Percentiles rank a stretch among this genome's conserved stretches.
phyloP scores from a whole-genome alignment of 2,329 filamentous ascomycete species.

The Penicillium polonicum region DNA sequence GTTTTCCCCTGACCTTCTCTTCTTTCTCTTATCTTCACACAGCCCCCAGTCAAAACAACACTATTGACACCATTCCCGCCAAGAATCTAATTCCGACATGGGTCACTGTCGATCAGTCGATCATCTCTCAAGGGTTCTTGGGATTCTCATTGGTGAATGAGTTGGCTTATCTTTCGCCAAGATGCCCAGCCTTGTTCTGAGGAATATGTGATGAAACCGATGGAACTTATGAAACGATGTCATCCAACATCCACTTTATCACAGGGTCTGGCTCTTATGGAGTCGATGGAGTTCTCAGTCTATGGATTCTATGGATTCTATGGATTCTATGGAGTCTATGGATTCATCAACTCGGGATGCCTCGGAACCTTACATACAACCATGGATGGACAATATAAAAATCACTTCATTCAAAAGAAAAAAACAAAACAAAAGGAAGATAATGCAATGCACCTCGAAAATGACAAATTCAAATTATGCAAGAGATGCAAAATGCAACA shows the following conservation, averaged over 20 bases:
- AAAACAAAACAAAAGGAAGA: conserved; percentile 5
- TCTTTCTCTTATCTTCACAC: conserved; percentile 17
- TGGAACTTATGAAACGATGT: neutral
- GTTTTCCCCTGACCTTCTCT: neutral
- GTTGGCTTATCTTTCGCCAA: conserved; percentile 6
- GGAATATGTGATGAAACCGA: neutral
- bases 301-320: neutral
- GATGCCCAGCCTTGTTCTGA: conserved; percentile 10
- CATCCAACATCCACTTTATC: neutral
- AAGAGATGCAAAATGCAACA: conserved; percentile 12
- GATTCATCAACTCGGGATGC: neutral
- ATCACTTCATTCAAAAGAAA: neutral
- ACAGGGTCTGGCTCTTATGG: neutral
- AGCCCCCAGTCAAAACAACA: neutral
- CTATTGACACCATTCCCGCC: conserved; percentile 19
- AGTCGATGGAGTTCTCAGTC: no score
- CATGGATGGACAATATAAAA: neutral
- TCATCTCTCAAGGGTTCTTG: neutral
- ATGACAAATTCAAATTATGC: conserved; percentile 16
- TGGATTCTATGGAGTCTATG: neutral
- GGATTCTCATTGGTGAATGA: conserved; percentile 6
- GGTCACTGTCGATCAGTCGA: conserved; percentile 10
- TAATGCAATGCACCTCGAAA: conserved; percentile 13
- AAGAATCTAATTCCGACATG: conserved; percentile 9
- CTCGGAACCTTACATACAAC: neutral